Evolutionary conservation across 768 basidiomycete genomes (phyloP).

Genomic region (Rhizopogon vinicolor): DNA sequence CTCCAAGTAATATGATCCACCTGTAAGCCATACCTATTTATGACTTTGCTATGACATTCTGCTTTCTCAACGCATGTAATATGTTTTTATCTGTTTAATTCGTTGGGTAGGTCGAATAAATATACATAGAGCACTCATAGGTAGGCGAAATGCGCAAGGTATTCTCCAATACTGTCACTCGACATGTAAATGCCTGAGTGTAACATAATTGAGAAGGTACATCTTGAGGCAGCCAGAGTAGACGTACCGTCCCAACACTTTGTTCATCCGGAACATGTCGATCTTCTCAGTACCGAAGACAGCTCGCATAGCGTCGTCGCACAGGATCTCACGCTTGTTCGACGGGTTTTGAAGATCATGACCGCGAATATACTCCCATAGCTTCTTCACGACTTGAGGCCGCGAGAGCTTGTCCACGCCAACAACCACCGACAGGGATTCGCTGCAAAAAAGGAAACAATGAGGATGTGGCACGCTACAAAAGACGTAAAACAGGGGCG

Average conservation of each 20-base stretch:
- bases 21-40: neutral
- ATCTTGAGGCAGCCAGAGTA: neutral
- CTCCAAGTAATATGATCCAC: neutral
- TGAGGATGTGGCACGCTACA: neutral
- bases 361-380: slow-evolving; percentile 87
- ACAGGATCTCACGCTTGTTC: slow-evolving; percentile 82
- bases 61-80: neutral
- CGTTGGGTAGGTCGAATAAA: neutral
- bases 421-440: slow-evolving; percentile 68
- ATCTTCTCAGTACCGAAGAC: slow-evolving; percentile 81
- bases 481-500: slow-evolving; percentile 4
- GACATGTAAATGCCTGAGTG: slow-evolving; percentile 27
- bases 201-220: neutral
- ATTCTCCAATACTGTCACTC: slow-evolving; percentile 6
- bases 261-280: slow-evolving; percentile 96
- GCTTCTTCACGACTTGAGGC: slow-evolving; percentile 84
- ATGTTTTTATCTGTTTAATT: neutral
- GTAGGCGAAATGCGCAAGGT: neutral
- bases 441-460: slow-evolving; percentile 37
- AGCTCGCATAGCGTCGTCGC: slow-evolving; percentile 66
- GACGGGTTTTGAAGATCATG: slow-evolving; percentile 80
- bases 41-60: neutral
- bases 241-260: slow-evolving; percentile 71
- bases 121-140: neutral
- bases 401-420: slow-evolving; percentile 68